A percentile compares a stretch with the other conserved stretches of the same genome.
Conservation (phyloP, 2,329 filamentous ascomycete species). For the Ophiostoma sp. region DNA sequence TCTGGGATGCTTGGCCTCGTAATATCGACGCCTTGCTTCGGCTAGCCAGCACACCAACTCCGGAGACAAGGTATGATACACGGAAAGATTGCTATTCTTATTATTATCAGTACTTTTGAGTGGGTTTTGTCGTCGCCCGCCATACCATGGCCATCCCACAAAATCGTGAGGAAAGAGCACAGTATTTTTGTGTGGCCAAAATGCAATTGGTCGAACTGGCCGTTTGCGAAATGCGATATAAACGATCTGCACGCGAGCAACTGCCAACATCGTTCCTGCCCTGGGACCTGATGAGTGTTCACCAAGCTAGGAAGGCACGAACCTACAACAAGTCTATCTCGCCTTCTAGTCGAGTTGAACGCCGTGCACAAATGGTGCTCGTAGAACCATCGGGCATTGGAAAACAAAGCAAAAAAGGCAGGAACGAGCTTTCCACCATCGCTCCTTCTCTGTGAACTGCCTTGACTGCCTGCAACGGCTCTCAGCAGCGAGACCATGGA, state of each 20-base stretch:
- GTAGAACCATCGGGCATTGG: background rate
- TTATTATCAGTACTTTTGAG: background rate
- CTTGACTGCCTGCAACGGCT: background rate
- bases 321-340: background rate
- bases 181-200: background rate
- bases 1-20: conserved; percentile 15
- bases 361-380: background rate
- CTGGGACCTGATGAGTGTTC: background rate
- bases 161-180: background rate
- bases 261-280: background rate
- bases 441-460: background rate
- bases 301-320: conserved; percentile 2
- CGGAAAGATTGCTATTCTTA: background rate
- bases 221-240: background rate
- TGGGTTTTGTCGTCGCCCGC: background rate
- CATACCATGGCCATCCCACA: background rate
- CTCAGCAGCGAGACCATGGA: background rate
- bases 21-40: conserved; percentile 12
- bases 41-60: conserved; percentile 9
- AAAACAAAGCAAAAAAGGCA: background rate
- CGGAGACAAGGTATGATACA: background rate
- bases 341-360: background rate
- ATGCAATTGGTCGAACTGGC: background rate
- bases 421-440: background rate
- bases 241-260: background rate